phyloP scores from a whole-genome alignment of 306 rosid species.

The Ceratonia siliqua region DNA sequence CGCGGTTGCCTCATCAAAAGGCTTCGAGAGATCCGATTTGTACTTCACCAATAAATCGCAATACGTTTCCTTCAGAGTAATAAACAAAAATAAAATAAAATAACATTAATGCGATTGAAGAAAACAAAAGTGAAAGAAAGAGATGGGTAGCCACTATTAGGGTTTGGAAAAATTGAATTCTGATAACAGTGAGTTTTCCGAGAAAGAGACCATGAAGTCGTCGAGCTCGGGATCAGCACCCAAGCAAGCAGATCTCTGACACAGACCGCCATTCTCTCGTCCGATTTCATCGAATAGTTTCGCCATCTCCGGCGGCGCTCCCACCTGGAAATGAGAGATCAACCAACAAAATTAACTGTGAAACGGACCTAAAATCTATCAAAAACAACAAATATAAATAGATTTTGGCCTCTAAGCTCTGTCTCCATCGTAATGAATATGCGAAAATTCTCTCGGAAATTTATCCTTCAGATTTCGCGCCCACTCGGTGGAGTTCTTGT shows the following conservation, averaged over 20 bases:
- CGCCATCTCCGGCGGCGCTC: constrained; percentile 68
- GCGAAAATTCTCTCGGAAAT: not conserved
- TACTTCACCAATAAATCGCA: constrained; percentile 54
- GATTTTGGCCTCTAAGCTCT: not conserved
- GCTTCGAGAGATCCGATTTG: constrained; percentile 65
- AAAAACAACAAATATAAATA: not conserved
- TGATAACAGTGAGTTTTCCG: not conserved
- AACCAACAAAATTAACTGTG: not conserved
- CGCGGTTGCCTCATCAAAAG: constrained; percentile 63
- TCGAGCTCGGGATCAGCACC: constrained; percentile 81
- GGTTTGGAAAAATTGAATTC: constrained; percentile 27
- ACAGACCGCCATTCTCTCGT: constrained; percentile 32
- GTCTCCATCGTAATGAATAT: not conserved
- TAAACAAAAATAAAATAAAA: not conserved
- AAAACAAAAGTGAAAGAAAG: not conserved
- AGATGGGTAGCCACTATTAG: constrained; percentile 13
- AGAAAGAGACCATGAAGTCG: constrained; percentile 64
- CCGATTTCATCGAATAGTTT: constrained; percentile 49
- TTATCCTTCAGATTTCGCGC: not conserved
- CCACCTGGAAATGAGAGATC: constrained; percentile 53
- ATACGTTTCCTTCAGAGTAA: constrained; percentile 52
- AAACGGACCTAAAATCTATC: not conserved
- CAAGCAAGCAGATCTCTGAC: constrained; percentile 37
- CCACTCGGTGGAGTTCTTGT: not conserved
- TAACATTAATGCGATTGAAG: not conserved